Conservation (phyloP, 2,329 filamentous ascomycete genomes). For the Cercospora berteroae region DNA sequence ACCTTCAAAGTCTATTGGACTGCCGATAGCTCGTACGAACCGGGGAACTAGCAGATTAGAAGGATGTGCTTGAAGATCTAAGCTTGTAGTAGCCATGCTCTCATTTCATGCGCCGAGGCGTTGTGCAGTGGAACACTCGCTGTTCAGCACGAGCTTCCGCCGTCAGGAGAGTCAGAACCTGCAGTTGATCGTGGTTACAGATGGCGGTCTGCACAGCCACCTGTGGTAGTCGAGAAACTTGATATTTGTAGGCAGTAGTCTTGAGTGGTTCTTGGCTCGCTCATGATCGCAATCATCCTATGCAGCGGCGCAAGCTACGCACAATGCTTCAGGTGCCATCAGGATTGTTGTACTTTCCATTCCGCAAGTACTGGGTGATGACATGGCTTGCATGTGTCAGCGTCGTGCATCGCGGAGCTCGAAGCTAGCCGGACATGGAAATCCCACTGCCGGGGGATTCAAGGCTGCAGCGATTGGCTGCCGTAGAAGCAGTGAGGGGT, state of each 20-base stretch:
- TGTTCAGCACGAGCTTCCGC: not conserved
- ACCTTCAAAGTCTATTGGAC: not conserved
- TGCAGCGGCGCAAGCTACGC: not conserved
- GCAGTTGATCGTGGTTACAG: not conserved
- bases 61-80: not conserved
- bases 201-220: not conserved
- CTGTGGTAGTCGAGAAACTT: not conserved
- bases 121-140: not conserved
- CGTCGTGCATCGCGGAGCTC: not conserved
- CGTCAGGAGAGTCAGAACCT: not conserved
- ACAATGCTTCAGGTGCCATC: not conserved
- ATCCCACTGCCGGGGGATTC: conserved; percentile 7
- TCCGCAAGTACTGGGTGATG: not conserved
- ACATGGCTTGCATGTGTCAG: not conserved
- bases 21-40: not conserved
- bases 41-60: not conserved
- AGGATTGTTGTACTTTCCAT: not conserved
- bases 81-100: not conserved
- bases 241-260: not conserved
- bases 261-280: not conserved
- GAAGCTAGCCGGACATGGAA: conserved; percentile 1
- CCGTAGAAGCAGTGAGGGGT: conserved; percentile 1
- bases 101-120: not conserved
- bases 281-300: not conserved
- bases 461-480: not conserved